Evolutionary conservation across 139 green algal species (phyloP).

Genomic region (Spirogloea muscicola): DNA sequence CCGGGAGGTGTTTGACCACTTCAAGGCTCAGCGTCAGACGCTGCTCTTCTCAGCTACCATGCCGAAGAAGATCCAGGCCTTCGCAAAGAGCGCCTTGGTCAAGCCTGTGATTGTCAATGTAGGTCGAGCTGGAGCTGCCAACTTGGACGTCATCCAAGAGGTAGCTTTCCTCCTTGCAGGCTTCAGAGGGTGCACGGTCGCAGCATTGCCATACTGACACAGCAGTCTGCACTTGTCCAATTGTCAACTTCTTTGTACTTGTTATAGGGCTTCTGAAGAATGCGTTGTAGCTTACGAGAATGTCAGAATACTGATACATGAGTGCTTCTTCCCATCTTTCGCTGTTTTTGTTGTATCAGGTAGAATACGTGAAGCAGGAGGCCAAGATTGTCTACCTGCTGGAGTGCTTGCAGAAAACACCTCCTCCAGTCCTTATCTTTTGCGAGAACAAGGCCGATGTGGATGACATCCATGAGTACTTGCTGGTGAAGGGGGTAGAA

Average conservation of each 20-base stretch:
- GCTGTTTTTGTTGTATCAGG: no score
- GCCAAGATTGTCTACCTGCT: slow-evolving; percentile 91
- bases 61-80: slow-evolving; percentile 95
- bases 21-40: slow-evolving; percentile 89
- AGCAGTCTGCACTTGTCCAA: no score
- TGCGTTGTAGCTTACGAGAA: no score
- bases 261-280: no score
- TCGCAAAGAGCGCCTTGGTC: slow-evolving; percentile 90
- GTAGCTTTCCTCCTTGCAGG: slow-evolving; percentile 5
- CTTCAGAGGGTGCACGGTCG: no score
- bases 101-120: slow-evolving; percentile 91
- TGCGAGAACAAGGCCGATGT: slow-evolving; percentile 97
- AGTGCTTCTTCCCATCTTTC: no score
- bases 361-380: slow-evolving; percentile 99
- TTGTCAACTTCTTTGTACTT: no score
- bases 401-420: slow-evolving; percentile 96
- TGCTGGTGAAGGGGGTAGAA: slow-evolving; percentile 80
- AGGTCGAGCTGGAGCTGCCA: slow-evolving; percentile 84
- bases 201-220: no score
- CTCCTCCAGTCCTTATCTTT: slow-evolving; percentile 95
- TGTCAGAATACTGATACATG: no score
- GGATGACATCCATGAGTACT: slow-evolving; percentile 90
- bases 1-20: slow-evolving; percentile 64
- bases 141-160: slow-evolving; percentile 92
- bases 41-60: slow-evolving; percentile 98